phyloP scores from a whole-genome alignment of 768 basidiomycete species.

The Exidia glandulosa region DNA sequence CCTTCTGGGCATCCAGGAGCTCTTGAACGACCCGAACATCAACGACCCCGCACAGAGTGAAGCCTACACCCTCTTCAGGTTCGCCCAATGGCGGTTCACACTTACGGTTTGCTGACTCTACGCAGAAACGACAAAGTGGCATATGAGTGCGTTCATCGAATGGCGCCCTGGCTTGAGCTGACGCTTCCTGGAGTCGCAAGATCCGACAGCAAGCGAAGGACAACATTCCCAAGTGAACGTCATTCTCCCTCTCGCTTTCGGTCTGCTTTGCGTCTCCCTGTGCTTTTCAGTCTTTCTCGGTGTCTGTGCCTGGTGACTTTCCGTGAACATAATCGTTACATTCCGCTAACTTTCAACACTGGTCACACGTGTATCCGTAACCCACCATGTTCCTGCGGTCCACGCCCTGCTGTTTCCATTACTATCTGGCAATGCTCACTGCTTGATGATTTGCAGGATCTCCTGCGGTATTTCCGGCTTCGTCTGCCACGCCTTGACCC shows the following conservation, averaged over 20 bases:
- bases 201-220: conserved; percentile 83
- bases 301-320: not conserved
- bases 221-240: conserved; percentile 67
- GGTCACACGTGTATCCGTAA: too few relatives aligned
- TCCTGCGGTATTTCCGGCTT: conserved; percentile 5
- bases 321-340: too few relatives aligned
- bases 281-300: not conserved
- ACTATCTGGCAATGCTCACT: too few relatives aligned
- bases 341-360: too few relatives aligned
- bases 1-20: conserved; percentile 88
- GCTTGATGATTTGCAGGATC: conserved; percentile 1
- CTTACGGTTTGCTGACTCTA: conserved; percentile 6
- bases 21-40: conserved; percentile 91
- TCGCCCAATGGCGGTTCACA: conserved; percentile 21
- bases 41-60: conserved; percentile 97
- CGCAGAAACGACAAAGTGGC: conserved; percentile 83
- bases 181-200: conserved; percentile 41
- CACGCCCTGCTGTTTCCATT: too few relatives aligned
- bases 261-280: not conserved
- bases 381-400: too few relatives aligned
- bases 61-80: conserved; percentile 99
- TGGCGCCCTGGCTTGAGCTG: not conserved
- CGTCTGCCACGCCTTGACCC: conserved; percentile 9
- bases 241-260: not conserved
- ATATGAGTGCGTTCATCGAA: conserved; percentile 60